Evolutionary conservation across 768 basidiomycete species (phyloP), one percentile per base, ranked within the genome.

Genomic region (Mycena olivaceomarginata): DNA sequence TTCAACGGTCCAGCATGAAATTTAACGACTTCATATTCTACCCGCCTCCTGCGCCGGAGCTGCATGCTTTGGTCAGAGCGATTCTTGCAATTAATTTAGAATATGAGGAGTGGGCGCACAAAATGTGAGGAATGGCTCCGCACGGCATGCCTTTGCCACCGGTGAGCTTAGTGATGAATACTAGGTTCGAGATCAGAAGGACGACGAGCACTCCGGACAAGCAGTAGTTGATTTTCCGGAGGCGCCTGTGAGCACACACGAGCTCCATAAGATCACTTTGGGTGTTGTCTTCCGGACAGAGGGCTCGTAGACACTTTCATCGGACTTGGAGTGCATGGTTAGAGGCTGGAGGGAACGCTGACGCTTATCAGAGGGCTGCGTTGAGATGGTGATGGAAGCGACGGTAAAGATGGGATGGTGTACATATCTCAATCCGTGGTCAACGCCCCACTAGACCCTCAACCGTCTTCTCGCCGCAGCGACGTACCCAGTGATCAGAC

Each of bases 1-100:
- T 64, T 64, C 63, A 64, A 64, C 13, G 63, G 63, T 20, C 63
- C 63, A 40, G 63, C 63, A 64, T 64, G 63, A 64, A 64, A 64
- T 45, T 64, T 64, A 22, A 64, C 63, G 22, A 64, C 41, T 64
- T 64, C 63, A 22, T 64, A 64, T 41, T 64, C 63, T 22, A 64
- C n/a, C 63, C 41, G 63, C 63, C 63, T 64, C 63, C 40, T 64
- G 63, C 13, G 63, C 63, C 37, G 63, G 63, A 40, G 63, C 63
- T 64, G 63, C 13, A 45, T 45, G 43, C 43, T 45, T 45, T 45
- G 43, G 43, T 45, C 43, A 45, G 43, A 45, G 43, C 43, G 41
- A 43, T 64, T 64, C 18, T 45, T 64, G 39, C 40, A 11, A 20
- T 45, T 43, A 64, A 43, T 60, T 60, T 60, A 37, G 31, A 31